Base-by-base conservation (phyloP, 306 rosid species). In the Vigna mungo region DNA sequence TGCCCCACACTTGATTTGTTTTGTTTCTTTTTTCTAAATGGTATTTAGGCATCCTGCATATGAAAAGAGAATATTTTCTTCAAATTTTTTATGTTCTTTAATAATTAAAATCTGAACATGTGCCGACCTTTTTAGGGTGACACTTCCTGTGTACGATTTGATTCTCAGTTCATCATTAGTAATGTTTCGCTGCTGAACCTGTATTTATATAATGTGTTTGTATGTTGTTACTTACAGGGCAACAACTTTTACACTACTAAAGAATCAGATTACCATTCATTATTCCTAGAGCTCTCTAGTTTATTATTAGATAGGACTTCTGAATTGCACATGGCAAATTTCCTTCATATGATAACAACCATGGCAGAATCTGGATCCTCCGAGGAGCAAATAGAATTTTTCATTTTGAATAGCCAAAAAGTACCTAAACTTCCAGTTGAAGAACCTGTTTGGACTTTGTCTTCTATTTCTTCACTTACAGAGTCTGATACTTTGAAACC, bases 241-340 rank as follows among this genome's bases (percentile, higher is more conserved):
- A 78, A 82, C 58, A 49, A 78, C 71, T 74, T 94, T 83, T 94
- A 94, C 77, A 53, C 87, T 53, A 85, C 86, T 39, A 79, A 75
- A 87, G 91, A 83, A 46, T 84, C 93, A 25, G 89, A 89, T 76
- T 84, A 85, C 79, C 98, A 90, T 77, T 86, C 95, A 68, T 78
- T 94, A 82, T 94, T 86, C 78, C 80, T 89, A 89, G 97, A 94
- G 91, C 91, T 94, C 68, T 92, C 98, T 60, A 80, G 85, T 52
- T 71, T 92, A 78, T 87, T 94, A 64, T 78, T 90, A 73, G 68
- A 82, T 80, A 95, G 96, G 77, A 59, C 71, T 66, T 89, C 91
- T 54, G 88, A 88, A 43, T 69, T 90, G 32, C 90, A 87, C 86
- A 74, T 94, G 44, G 90, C 95, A 78, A 92, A 94, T 89, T 94